phyloP scores from a whole-genome alignment of 331 rosid species.

The Malus hybrid region DNA sequence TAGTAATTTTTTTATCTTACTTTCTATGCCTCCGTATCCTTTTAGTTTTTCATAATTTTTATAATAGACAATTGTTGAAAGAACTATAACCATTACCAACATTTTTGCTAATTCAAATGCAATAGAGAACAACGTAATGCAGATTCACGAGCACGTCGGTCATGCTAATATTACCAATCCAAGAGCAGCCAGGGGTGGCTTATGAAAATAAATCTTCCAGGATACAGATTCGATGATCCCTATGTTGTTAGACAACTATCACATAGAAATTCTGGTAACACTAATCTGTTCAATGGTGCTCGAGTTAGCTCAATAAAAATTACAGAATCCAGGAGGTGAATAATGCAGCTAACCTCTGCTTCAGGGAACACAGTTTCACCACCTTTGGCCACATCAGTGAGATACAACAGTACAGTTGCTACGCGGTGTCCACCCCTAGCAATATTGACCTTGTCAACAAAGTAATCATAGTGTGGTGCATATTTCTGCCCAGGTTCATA shows the following conservation, averaged over 20 bases:
- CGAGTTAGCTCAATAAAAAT: background rate
- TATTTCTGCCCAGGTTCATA: conserved; percentile 97
- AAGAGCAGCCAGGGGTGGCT: background rate
- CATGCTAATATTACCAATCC: background rate
- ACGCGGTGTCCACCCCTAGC: conserved; percentile 87
- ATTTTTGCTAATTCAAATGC: background rate
- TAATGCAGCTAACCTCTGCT: conserved; percentile 64
- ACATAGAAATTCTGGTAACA: background rate
- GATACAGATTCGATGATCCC: background rate
- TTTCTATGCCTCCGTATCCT: background rate
- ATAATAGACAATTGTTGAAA: conserved; percentile 3
- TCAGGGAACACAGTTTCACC: conserved; percentile 95
- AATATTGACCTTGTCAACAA: conserved; percentile 77
- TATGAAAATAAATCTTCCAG: background rate
- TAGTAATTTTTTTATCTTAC: background rate
- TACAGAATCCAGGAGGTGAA: conserved; percentile 1
- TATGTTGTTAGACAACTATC: background rate
- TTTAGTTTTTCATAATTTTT: background rate
- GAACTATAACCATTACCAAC: background rate
- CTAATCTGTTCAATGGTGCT: background rate
- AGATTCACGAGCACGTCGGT: background rate
- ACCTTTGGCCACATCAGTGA: conserved; percentile 63
- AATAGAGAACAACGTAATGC: background rate
- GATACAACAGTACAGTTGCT: conserved; percentile 95
- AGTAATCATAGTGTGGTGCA: conserved; percentile 85